These are phyloP conservation scores for Scleroderma bovista DNA, from an alignment of 768 basidiomycete species.

Conservation along the genomic window DNA sequence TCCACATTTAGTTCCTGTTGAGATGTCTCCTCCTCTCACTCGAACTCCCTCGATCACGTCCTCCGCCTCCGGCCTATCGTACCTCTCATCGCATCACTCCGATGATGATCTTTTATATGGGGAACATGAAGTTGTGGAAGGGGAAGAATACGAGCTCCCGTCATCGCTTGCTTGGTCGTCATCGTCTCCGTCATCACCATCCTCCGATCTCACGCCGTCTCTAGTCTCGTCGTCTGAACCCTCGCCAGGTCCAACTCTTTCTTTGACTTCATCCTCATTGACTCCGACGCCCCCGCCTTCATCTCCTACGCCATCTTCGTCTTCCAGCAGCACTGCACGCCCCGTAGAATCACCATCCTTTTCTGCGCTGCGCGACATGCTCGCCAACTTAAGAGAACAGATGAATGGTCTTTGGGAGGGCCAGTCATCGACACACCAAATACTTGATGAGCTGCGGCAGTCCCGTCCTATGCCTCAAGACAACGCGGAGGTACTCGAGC, in stretches of 20 bases:
- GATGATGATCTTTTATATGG: constrained; percentile 53
- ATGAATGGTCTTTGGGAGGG: constrained; percentile 55
- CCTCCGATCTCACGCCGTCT: constrained; percentile 27
- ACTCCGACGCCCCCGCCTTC: constrained; percentile 26
- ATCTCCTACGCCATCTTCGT: constrained; percentile 31
- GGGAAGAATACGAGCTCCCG: constrained; percentile 14
- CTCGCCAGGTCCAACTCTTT: constrained; percentile 34
- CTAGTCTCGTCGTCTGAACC: constrained; percentile 28
- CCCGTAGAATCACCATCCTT: constrained; percentile 30
- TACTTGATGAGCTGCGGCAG: constrained; percentile 58
- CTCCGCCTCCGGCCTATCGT: constrained; percentile 33
- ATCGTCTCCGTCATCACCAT: constrained; percentile 27
- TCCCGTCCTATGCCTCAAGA: constrained; percentile 36
- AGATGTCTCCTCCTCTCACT: constrained; percentile 40
- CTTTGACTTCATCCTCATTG: constrained; percentile 30
- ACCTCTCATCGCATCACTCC: constrained; percentile 63
- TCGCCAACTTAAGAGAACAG: constrained; percentile 56
- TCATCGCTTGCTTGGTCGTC: constrained; percentile 36
- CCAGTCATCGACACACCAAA: constrained; percentile 53
- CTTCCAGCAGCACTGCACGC: constrained; percentile 34
- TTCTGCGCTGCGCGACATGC: constrained; percentile 44
- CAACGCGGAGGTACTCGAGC: constrained; percentile 34
- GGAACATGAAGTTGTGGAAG: constrained; percentile 23
- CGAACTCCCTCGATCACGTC: constrained; percentile 38
- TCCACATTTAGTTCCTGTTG: constrained; percentile 25